phyloP scores from a whole-genome alignment of 495 filamentous ascomycete genomes.

The Neohortaea acidophila region DNA sequence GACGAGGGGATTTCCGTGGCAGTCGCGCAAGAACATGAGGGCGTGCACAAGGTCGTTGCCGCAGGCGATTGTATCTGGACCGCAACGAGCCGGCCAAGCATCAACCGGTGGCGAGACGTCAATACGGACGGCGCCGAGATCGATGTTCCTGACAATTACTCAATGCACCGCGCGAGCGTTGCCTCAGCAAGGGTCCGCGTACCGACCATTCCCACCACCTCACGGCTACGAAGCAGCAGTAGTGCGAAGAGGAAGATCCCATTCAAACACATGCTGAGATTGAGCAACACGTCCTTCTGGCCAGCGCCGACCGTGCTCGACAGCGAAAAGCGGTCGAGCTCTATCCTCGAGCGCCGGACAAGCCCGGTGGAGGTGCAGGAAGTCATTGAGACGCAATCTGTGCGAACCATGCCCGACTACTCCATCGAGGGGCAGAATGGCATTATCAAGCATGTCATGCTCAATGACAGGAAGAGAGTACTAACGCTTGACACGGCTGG shows the following conservation, averaged over 20 bases:
- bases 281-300: constrained; percentile 72
- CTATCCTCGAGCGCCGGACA: background rate
- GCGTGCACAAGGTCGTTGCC: constrained; percentile 70
- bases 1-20: constrained; percentile 84
- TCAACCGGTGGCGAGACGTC: constrained; percentile 85
- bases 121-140: constrained; percentile 52
- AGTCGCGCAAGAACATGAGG: constrained; percentile 78
- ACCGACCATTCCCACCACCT: constrained; percentile 2
- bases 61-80: constrained; percentile 81
- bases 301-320: constrained; percentile 25
- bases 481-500: constrained; percentile 89
- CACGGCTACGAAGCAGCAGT: constrained; percentile 23
- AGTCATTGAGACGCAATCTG: constrained; percentile 7
- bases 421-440: constrained; percentile 92
- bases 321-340: constrained; percentile 2
- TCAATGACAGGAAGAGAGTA: constrained; percentile 81
- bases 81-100: constrained; percentile 81
- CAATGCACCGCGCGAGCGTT: constrained; percentile 23
- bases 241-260: constrained; percentile 50
- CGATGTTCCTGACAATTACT: constrained; percentile 30
- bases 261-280: constrained; percentile 53
- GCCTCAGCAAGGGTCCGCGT: constrained; percentile 16
- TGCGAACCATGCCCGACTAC: constrained; percentile 46
- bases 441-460: constrained; percentile 76
- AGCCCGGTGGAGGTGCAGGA: constrained; percentile 2